Evolutionary conservation across 2,329 filamentous ascomycete species (phyloP), one percentile per base, ranked within the genome.

Genomic region (Microdochium nivale): DNA sequence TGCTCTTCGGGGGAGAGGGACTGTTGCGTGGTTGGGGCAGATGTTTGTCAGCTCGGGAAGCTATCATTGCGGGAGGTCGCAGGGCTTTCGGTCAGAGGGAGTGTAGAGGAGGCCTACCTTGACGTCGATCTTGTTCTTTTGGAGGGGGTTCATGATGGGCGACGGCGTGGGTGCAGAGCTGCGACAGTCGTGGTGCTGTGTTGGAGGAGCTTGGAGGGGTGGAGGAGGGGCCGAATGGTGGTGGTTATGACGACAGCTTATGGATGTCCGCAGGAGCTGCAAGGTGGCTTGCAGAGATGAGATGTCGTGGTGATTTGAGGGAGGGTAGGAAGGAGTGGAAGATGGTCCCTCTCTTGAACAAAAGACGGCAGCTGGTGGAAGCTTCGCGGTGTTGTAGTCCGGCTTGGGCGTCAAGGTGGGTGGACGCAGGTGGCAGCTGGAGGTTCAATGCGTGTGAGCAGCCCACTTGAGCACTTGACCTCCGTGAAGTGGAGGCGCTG

Each of bases 61-160:
- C 53, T 40, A n/a, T 48, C 24, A 53, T 47, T 40, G 49, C 49
- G 49, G 44, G 50, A 55, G 49, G 40, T 44, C 47, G 49, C 49
- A 25, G 49, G 48, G 37, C 48, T 51, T 56, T 55, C 53, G 43
- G 25, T 47, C 21, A 47, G 48, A 50, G 37, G 52, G 51, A 52
- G 52, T 47, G 43, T 37, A 49, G 59, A 59, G 56, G 53, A 57
- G 50, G 54, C 81, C 88, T 76, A 96, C 94, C 78, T 81, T 91
- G 73, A 96, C 80, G 73, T 99, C 94, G 65, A 97, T 81, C 79
- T 99, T 97, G 80, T 96, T 96, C 81, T 95, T 91, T 79, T 96
- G 89, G 70, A 91, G 90, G 62, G 92, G 92, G 71, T 96, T 96
- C 90, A 97, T 95, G 59, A 62, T 77, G 70, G n/a, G 55, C 57